Evolutionary conservation across 352 stramenopile species (phyloP).

Genomic region (Phytophthora capsici): DNA sequence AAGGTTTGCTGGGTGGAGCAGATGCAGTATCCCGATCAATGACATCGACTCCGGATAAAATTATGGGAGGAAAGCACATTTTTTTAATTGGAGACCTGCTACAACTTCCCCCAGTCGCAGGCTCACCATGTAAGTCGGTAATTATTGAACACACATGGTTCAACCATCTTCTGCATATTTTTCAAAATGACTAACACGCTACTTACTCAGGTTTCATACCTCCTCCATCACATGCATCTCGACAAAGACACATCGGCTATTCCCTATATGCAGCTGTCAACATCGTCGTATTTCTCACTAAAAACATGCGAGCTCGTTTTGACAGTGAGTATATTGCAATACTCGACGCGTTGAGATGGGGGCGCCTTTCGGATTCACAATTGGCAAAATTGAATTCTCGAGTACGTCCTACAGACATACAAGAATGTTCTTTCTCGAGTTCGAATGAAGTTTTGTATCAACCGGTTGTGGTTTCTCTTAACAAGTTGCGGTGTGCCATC

Average conservation of each 20-base stretch:
- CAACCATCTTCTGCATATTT: too few species aligned
- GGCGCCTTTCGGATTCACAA: neutral
- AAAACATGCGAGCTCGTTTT: conserved; percentile 1
- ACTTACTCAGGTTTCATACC: neutral
- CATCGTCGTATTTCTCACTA: neutral
- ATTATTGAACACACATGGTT: neutral
- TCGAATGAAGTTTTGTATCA: neutral
- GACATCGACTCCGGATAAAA: neutral
- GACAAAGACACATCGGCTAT: neutral
- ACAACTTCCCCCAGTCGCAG: conserved; percentile 28
- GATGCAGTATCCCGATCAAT: conserved; percentile 15
- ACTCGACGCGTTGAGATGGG: conserved; percentile 12
- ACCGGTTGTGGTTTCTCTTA: conserved; percentile 2
- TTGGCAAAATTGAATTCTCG: conserved; percentile 4
- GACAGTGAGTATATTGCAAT: conserved; percentile 13
- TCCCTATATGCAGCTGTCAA: neutral
- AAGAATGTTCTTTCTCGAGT: too few species aligned
- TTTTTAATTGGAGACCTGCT: conserved; percentile 33
- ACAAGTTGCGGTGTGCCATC: conserved; percentile 2
- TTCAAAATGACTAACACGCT: neutral
- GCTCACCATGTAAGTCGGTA: conserved; percentile 21
- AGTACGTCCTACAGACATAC: neutral
- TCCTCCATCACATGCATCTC: neutral
- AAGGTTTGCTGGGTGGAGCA: conserved; percentile 24
- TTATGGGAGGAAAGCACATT: conserved; percentile 39